These are phyloP conservation scores for Suillus clintonianus DNA, from an alignment of 768 basidiomycete genomes.

Conservation along the genomic window DNA sequence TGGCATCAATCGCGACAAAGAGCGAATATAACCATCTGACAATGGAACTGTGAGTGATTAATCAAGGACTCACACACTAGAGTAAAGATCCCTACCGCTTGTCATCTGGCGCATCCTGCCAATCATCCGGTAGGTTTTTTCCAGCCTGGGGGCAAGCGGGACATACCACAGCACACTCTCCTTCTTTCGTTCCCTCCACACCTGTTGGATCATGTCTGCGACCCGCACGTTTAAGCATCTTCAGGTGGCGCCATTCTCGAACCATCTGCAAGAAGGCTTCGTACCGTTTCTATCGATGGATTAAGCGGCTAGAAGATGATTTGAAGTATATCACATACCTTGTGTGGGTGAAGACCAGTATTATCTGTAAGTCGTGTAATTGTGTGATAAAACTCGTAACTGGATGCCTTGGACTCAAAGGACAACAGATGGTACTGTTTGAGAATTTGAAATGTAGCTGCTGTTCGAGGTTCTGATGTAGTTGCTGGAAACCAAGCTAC, in stretches of 20 bases:
- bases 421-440: constrained; percentile 27
- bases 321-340: constrained; percentile 9
- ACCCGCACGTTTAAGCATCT: neutral
- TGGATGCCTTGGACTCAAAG: constrained; percentile 29
- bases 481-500: constrained; percentile 13
- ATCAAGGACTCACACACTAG: neutral
- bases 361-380: constrained; percentile 28
- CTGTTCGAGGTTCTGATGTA: neutral
- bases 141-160: constrained; percentile 7
- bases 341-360: constrained; percentile 15
- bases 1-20: constrained; percentile 33
- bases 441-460: constrained; percentile 15
- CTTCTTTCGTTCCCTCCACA: neutral
- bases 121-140: constrained; percentile 10
- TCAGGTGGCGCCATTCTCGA: neutral
- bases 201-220: neutral
- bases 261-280: neutral
- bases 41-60: neutral
- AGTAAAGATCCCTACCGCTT: neutral
- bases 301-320: neutral
- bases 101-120: constrained; percentile 1
- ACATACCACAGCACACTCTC: constrained; percentile 3
- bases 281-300: neutral
- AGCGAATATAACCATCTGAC: constrained; percentile 29
- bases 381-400: constrained; percentile 28